Conservation (phyloP, 2,329 filamentous ascomycete genomes). For the Neonectria hederae region DNA sequence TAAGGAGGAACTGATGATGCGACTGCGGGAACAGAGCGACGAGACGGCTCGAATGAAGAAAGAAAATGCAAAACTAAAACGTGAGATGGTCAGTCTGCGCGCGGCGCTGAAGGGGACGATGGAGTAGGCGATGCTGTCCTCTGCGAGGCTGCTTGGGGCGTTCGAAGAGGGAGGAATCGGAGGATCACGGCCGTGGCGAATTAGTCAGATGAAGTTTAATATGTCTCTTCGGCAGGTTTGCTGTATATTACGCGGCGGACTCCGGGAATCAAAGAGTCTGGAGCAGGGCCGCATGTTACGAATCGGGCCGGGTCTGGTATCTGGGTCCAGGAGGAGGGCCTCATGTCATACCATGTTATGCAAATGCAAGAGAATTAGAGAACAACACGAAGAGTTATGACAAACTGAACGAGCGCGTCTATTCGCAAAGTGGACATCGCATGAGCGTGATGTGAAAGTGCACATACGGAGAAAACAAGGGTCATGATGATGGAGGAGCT, state of each 20-base stretch:
- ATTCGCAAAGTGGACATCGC: slow-evolving; percentile 25
- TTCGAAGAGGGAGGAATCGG: slow-evolving; percentile 16
- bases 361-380: slow-evolving; percentile 30
- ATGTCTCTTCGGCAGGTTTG: slow-evolving; percentile 26
- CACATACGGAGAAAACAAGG: background rate
- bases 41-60: slow-evolving; percentile 81
- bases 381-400: slow-evolving; percentile 38
- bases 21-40: slow-evolving; percentile 78
- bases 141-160: slow-evolving; percentile 33
- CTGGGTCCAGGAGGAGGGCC: slow-evolving; percentile 24
- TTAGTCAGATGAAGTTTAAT: slow-evolving; percentile 26
- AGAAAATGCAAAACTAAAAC: slow-evolving; percentile 84
- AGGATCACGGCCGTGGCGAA: slow-evolving; percentile 22
- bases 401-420: slow-evolving; percentile 27
- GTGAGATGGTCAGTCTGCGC: slow-evolving; percentile 79
- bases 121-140: slow-evolving; percentile 45
- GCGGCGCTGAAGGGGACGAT: slow-evolving; percentile 60
- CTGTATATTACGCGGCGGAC: slow-evolving; percentile 35
- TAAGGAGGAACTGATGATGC: slow-evolving; percentile 78
- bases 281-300: slow-evolving; percentile 33
- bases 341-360: slow-evolving; percentile 36
- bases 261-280: slow-evolving; percentile 35
- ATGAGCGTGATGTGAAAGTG: background rate
- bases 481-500: slow-evolving; percentile 3
- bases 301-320: slow-evolving; percentile 36